A percentile compares a stretch with the other conserved stretches of the same genome.
These are phyloP conservation scores for Aspergillus quadricinctus DNA, from an alignment of 2,329 filamentous ascomycete species.

Conservation along the genomic window DNA sequence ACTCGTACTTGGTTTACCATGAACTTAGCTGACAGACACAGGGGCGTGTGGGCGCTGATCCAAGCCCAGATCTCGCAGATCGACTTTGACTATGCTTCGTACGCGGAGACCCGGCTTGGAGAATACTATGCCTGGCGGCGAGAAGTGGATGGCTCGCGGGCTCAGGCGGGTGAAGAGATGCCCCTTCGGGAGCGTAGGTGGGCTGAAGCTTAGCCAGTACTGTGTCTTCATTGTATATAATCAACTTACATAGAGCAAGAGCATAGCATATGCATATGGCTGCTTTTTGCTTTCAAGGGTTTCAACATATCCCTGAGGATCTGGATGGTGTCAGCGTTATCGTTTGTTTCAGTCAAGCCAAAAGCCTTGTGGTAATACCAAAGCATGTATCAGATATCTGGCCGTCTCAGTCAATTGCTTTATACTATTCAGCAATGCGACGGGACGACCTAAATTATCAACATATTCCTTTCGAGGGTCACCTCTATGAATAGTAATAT, in stretches of 20 bases:
- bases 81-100: conserved; percentile 92
- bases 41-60: conserved; percentile 94
- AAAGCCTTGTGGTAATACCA: too few species aligned
- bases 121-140: conserved; percentile 93
- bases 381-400: too few species aligned
- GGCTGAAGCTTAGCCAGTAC: conserved; percentile 56
- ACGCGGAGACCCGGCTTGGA: conserved; percentile 77
- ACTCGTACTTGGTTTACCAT: background rate
- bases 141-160: conserved; percentile 62
- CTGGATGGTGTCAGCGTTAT: too few species aligned
- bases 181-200: conserved; percentile 76
- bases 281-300: background rate
- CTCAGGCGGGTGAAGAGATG: conserved; percentile 53
- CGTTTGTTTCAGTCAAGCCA: too few species aligned
- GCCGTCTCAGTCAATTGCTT: too few species aligned
- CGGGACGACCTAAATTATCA: too few species aligned
- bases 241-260: background rate
- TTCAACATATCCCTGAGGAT: conserved; percentile 2
- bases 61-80: conserved; percentile 93
- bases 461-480: too few species aligned
- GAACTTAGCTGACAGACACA: conserved; percentile 41
- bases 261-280: background rate
- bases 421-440: too few species aligned
- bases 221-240: too few species aligned
- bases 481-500: too few species aligned